Evolutionary conservation across 2,329 filamentous ascomycete species (phyloP), one percentile per base, ranked within the genome.

Genomic region (Sarocladium brachiariae): DNA sequence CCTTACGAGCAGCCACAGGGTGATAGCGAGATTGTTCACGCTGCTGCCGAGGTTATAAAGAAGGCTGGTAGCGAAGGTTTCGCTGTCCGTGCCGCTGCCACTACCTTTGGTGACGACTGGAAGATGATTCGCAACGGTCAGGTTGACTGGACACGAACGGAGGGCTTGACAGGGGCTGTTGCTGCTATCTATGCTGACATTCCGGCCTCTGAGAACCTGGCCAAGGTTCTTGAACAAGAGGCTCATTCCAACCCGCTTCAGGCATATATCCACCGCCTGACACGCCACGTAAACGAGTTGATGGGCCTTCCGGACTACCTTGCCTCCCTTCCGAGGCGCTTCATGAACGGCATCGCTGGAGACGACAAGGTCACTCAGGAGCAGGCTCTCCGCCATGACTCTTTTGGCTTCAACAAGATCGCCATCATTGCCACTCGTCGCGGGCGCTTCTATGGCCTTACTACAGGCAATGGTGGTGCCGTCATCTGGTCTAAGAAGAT

Each of bases 231-330:
- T 7, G 87, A 95, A 57, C 80, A 87, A 21, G 92, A 99, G 68
- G 87, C 88, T 3, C 87, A 96, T 62, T 86, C 85, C 61, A 95
- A 86, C 62, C 76, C 88, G 2, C 61, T 88, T 5, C 75, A 79
- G 10, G 93, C 93, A n/a, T 99, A 96, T 61, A 70, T 92, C 24
- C 90, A 96, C 68, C 86, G 93, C 13, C 76, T 96, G 13, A 86
- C 79, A 55, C 86, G 93, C 41, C 93, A 99, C 63, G 60, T 89
- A 13, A 75, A 81, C 41, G 93, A 96, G 56, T 74, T 96, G 34
- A 74, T 86, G 61, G 75, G 86, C 58, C 75, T 97, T 3, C 91
- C 91, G 1, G 77, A 74, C 1, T 95, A 85, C 69, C 67, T 95
- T 2, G 76, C 81, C 54, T 74, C 74, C 14, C 72, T 96, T 9